These are phyloP conservation scores for Trichoderma simmonsii DNA, from an alignment of 2,329 filamentous ascomycete genomes.

Conservation along the genomic window DNA sequence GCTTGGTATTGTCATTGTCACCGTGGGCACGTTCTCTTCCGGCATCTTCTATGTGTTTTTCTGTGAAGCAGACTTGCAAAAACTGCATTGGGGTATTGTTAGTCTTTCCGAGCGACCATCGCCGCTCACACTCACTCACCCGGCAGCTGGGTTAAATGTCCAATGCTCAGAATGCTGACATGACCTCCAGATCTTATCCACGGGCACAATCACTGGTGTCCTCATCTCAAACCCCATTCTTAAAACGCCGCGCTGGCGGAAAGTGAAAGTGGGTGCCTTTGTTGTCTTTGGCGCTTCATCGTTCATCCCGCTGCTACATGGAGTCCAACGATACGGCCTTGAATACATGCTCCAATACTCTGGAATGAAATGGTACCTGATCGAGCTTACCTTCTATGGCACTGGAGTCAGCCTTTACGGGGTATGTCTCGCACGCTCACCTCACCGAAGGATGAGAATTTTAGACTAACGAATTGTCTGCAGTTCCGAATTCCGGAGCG, in stretches of 20 bases:
- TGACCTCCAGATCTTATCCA: not conserved
- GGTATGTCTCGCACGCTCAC: not conserved
- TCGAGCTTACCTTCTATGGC: slow-evolving; percentile 1
- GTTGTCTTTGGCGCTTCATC: slow-evolving; percentile 7
- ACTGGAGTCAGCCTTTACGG: not conserved
- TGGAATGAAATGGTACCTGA: slow-evolving; percentile 2
- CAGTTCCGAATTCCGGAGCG: slow-evolving; percentile 4
- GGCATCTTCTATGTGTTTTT: slow-evolving; percentile 9
- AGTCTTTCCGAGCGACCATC: not conserved
- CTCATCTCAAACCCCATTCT: slow-evolving; percentile 2
- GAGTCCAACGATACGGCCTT: slow-evolving; percentile 5
- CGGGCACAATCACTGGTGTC: not conserved
- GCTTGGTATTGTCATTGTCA: slow-evolving; percentile 3
- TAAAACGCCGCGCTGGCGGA: slow-evolving; percentile 1
- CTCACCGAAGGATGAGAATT: not conserved
- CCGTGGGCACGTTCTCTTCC: slow-evolving; percentile 2
- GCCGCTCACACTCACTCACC: not conserved
- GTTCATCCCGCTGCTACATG: not conserved
- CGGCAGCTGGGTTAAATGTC: not conserved
- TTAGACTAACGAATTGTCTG: not conserved
- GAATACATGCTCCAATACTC: slow-evolving; percentile 7
- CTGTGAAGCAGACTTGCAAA: not conserved
- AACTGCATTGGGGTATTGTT: slow-evolving; percentile 2
- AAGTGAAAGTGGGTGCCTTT: slow-evolving; percentile 5
- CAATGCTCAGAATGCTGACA: not conserved